These are phyloP conservation scores for Didymella sp. DNA, from an alignment of 2,329 filamentous ascomycete genomes.

Conservation along the genomic window DNA sequence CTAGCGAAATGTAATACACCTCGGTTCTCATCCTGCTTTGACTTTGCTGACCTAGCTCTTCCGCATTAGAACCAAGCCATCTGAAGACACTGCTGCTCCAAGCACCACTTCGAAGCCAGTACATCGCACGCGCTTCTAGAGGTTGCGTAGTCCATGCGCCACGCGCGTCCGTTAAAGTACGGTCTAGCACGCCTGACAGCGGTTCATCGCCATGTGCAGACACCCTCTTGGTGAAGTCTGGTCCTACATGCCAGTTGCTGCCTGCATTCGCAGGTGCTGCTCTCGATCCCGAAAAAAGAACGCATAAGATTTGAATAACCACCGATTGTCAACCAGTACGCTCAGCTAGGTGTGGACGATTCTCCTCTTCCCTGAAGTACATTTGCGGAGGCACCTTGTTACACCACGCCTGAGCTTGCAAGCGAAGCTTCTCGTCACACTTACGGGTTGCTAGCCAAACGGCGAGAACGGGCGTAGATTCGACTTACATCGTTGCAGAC, in stretches of 20 bases:
- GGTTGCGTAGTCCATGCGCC: no score
- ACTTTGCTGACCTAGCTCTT: conserved; percentile 21
- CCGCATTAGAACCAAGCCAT: conserved; percentile 21
- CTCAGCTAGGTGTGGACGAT: neutral
- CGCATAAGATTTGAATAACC: neutral
- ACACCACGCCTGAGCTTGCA: neutral
- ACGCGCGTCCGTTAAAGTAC: neutral
- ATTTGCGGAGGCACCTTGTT: neutral
- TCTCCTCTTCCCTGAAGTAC: neutral
- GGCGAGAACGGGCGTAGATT: neutral
- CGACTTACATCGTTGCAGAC: neutral
- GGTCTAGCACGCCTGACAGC: neutral
- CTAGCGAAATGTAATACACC: conserved; percentile 42
- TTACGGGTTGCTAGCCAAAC: neutral
- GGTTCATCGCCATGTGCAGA: neutral
- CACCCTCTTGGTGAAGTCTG: neutral
- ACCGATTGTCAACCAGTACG: neutral
- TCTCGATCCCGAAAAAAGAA: neutral
- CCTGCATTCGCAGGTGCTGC: neutral
- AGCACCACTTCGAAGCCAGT: conserved; percentile 5
- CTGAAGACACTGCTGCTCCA: conserved; percentile 16
- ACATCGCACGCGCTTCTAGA: conserved; percentile 18
- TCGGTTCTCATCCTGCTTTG: conserved; percentile 25
- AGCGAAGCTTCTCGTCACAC: neutral
- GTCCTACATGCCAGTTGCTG: neutral